Conservation (phyloP, 1,139 yeast genomes). For the Waltiozyma sp. region DNA sequence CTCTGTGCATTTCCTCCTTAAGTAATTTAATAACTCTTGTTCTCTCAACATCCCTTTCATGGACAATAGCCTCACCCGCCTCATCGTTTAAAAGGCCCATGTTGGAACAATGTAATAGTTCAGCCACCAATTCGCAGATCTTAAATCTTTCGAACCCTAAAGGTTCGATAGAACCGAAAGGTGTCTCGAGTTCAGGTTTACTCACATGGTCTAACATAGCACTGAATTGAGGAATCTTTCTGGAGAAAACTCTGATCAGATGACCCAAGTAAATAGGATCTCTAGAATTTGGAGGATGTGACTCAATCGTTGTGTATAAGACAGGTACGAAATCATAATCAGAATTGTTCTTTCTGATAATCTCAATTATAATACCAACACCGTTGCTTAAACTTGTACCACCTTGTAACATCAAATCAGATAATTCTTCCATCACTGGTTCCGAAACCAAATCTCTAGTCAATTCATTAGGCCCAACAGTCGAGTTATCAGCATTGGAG, state of each 20-base stretch:
- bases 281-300: constrained; percentile 90
- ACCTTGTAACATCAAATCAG: constrained; percentile 79
- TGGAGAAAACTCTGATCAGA: constrained; percentile 69
- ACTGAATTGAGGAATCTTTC: constrained; percentile 62
- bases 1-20: constrained; percentile 21
- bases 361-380: constrained; percentile 90
- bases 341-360: constrained; percentile 89
- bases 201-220: constrained; percentile 33
- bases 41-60: constrained; percentile 65
- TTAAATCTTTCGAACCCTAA: constrained; percentile 92
- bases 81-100: constrained; percentile 89
- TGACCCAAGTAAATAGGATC: constrained; percentile 94
- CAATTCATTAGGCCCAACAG: constrained; percentile 93
- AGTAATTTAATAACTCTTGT: constrained; percentile 29
- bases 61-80: constrained; percentile 69
- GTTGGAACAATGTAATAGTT: constrained; percentile 88
- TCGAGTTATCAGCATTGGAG: constrained; percentile 68
- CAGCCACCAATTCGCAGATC: constrained; percentile 91
- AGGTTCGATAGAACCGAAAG: constrained; percentile 72
- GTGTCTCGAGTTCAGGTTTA: constrained; percentile 43
- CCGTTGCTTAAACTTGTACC: constrained; percentile 92
- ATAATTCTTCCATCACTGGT: constrained; percentile 52
- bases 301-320: constrained; percentile 72
- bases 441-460: constrained; percentile 82
- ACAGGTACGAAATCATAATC: constrained; percentile 92